Base-by-base conservation (phyloP, 2,329 filamentous ascomycete genomes). In the Aureobasidium leucospermi region DNA sequence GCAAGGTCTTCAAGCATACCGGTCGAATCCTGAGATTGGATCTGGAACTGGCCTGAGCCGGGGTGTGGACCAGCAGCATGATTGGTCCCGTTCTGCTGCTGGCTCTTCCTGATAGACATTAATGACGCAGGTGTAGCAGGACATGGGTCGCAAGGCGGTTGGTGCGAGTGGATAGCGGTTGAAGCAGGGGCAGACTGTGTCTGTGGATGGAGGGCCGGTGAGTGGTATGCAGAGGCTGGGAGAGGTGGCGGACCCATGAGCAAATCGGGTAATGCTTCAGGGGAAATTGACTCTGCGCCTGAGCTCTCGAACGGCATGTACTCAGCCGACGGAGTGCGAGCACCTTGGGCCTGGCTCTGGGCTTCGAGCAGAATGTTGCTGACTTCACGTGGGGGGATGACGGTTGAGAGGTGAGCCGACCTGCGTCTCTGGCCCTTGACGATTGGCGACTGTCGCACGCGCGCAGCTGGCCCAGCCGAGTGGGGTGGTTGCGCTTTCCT, bases 101-200 rank as follows among this genome's bases (percentile, higher is more conserved):
- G 60, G 19, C 58, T 45, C 19, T 71, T 69, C n/a, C 73, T 69
- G 23, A 76, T 69, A 42, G 73, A 73, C 88, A 96, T 96, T 61
- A 96, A 75, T 6, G 91, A 96, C 8, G 92, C 90, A 0, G 91
- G 91, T 0, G 91, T 96, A 1, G 90, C 91, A 2, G 52, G 52
- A 34, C 41, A 56, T 10, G 89, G 89, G 56, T 85, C 74, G 49
- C 28, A 32, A 15, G 47, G 28, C 6, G 53, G 32, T 31, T 46
- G n/a, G 42, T 60, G 45, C 6, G 52, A 38, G 16, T 16, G 36
- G 11, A 58, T 49, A 4, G 52, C 1, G 8, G 34, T 48, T 15
- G 42, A 45, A 49, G 62, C 23, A 39, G 56, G 48, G 31, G 62
- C 38, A 49, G 62, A 58, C 15, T 58, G 51, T 3, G 72, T 78